phyloP scores from a whole-genome alignment of 208 protist species.

The Leptomonas seymouri region DNA sequence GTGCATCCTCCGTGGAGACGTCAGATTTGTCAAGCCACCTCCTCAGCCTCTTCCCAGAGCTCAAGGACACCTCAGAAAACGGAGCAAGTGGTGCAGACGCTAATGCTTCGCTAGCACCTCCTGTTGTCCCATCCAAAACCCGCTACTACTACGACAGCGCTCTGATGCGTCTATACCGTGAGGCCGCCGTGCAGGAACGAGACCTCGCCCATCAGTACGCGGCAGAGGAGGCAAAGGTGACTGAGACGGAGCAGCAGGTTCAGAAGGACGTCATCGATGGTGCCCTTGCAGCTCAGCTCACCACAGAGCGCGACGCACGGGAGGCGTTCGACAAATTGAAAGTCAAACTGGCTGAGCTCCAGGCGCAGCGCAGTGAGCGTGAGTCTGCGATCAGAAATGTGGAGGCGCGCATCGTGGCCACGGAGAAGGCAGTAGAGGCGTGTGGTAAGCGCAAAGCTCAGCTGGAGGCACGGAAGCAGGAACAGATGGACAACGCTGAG shows the following conservation, averaged over 20 bases:
- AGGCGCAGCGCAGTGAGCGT: conserved; percentile 10
- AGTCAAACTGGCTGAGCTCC: conserved; percentile 12
- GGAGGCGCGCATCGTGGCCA: conserved; percentile 21
- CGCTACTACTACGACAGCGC: conserved; percentile 44
- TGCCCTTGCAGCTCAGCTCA: conserved; percentile 29
- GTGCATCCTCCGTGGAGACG: background rate
- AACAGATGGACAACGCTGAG: conserved; percentile 70
- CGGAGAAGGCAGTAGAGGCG: conserved; percentile 28
- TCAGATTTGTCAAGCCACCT: background rate
- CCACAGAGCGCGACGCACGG: conserved; percentile 24
- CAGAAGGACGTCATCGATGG: conserved; percentile 33
- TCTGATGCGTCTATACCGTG: conserved; percentile 33
- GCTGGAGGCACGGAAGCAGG: conserved; percentile 50
- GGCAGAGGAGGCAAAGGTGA: conserved; percentile 11
- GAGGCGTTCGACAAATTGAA: conserved; percentile 14
- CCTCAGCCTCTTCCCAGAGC: conserved; percentile 17
- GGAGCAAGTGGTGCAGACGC: background rate
- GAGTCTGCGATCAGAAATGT: conserved; percentile 10
- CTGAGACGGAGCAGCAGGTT: conserved; percentile 35
- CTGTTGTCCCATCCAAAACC: conserved; percentile 10
- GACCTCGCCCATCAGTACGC: conserved; percentile 17
- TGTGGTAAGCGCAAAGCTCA: conserved; percentile 28
- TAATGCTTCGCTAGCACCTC: background rate
- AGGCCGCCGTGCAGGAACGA: conserved; percentile 6
- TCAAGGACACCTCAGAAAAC: background rate